These are phyloP conservation scores for Nigrospora oryzae DNA, from an alignment of 2,329 filamentous ascomycete genomes.

Conservation along the genomic window DNA sequence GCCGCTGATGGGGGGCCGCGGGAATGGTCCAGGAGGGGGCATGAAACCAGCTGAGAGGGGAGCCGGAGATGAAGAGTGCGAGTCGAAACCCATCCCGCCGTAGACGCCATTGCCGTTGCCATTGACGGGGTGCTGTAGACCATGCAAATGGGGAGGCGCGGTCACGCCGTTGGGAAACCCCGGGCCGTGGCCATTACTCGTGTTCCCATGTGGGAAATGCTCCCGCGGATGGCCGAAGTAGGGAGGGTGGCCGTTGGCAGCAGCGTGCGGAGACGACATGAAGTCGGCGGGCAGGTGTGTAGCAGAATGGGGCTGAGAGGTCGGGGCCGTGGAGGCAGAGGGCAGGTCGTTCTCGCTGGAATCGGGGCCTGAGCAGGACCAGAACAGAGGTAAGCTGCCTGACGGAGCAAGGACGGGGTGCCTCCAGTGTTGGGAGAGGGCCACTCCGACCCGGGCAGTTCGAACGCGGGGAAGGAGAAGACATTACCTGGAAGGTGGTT, in stretches of 20 bases:
- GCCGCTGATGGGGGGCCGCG: constrained; percentile 5
- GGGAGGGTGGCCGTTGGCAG: constrained; percentile 7
- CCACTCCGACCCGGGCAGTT: neutral
- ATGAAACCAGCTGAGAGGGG: constrained; percentile 38
- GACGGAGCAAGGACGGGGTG: no score
- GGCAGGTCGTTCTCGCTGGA: neutral
- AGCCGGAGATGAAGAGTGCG: constrained; percentile 49
- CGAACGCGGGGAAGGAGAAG: neutral
- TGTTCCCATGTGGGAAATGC: neutral
- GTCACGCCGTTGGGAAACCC: neutral
- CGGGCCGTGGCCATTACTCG: neutral
- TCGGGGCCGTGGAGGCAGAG: neutral
- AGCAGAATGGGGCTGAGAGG: constrained; percentile 13
- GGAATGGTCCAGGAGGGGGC: constrained; percentile 28
- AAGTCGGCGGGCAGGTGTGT: constrained; percentile 11
- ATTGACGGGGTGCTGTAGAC: constrained; percentile 11
- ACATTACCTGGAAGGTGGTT: no score
- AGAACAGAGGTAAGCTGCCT: no score
- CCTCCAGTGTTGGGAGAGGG: no score
- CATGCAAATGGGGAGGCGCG: neutral
- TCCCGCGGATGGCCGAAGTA: neutral
- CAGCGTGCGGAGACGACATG: constrained; percentile 9
- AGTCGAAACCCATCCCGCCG: constrained; percentile 37
- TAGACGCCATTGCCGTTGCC: constrained; percentile 45
- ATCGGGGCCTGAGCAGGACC: no score